These are phyloP conservation scores for Phytophthora podocarpi DNA, from an alignment of 352 stramenopile species.

Conservation along the genomic window DNA sequence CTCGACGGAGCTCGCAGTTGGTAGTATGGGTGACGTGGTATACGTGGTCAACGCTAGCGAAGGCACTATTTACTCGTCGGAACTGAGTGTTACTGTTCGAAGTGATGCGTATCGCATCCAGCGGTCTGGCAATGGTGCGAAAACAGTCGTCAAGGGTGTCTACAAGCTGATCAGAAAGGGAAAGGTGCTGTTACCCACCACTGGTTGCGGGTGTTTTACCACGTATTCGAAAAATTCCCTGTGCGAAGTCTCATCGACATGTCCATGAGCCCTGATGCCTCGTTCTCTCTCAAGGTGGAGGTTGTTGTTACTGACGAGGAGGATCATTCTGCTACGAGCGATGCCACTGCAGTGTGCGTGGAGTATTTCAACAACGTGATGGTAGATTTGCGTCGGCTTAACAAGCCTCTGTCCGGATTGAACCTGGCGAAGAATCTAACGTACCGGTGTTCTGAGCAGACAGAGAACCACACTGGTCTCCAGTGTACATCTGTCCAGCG, in stretches of 20 bases:
- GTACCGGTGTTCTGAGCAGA: constrained; percentile 11
- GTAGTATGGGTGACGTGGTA: constrained; percentile 28
- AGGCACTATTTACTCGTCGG: constrained; percentile 8
- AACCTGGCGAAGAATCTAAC: constrained; percentile 13
- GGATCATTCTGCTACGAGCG: background rate
- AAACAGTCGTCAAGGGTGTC: background rate
- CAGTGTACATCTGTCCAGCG: background rate
- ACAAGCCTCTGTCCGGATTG: constrained; percentile 30
- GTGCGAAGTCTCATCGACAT: constrained; percentile 34
- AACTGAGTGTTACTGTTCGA: constrained; percentile 40
- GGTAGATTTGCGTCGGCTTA: constrained; percentile 46
- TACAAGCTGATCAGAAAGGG: background rate
- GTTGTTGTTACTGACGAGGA: background rate
- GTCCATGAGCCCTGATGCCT: constrained; percentile 6
- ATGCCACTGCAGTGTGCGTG: background rate
- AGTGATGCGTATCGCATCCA: constrained; percentile 66
- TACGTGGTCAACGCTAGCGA: constrained; percentile 31
- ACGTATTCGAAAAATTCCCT: constrained; percentile 71
- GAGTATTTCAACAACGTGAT: constrained; percentile 50
- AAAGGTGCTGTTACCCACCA: constrained; percentile 2
- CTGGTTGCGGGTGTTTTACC: constrained; percentile 45
- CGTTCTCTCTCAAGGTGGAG: constrained; percentile 17
- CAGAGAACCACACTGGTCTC: too few relatives aligned
- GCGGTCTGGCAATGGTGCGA: constrained; percentile 20
- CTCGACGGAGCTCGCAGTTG: background rate